Evolutionary conservation across 225 moss, liverwort and hornwort genomes (phyloP).

Genomic region (Bryoerythrophyllum caledonicum): DNA sequence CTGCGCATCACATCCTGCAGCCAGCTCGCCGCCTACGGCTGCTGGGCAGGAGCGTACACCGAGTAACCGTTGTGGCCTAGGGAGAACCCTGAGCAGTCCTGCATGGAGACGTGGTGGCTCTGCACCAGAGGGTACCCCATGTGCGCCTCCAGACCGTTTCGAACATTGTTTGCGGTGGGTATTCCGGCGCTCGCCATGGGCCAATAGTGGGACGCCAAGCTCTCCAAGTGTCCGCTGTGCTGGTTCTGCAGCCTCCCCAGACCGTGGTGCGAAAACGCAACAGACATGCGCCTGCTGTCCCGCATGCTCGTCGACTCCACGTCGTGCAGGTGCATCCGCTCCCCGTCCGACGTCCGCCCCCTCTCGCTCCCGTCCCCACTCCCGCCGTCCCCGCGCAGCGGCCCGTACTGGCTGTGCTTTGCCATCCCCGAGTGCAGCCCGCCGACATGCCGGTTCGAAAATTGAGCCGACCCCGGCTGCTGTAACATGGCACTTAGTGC

Average conservation of each 20-base stretch:
- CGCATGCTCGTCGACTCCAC: constrained; percentile 48
- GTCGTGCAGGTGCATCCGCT: constrained; percentile 57
- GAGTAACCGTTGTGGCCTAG: constrained; percentile 92
- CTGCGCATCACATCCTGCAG: constrained; percentile 14
- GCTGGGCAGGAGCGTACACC: constrained; percentile 87
- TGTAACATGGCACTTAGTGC: constrained; percentile 70
- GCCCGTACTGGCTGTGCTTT: constrained; percentile 83
- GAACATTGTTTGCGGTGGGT: constrained; percentile 58
- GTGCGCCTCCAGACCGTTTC: constrained; percentile 87
- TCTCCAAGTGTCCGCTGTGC: constrained; percentile 83
- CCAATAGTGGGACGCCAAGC: constrained; percentile 83
- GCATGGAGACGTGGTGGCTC: constrained; percentile 79
- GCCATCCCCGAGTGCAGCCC: constrained; percentile 57
- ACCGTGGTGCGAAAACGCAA: constrained; percentile 65
- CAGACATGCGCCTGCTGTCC: constrained; percentile 60
- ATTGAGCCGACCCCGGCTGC: constrained; percentile 60
- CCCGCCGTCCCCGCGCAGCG: constrained; percentile 47
- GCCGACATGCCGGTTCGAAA: constrained; percentile 55
- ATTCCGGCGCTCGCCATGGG: constrained; percentile 74
- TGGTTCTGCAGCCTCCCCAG: constrained; percentile 74
- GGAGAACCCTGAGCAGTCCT: constrained; percentile 81
- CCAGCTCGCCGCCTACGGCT: constrained; percentile 58
- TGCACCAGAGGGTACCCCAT: constrained; percentile 88
- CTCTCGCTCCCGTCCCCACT: constrained; percentile 74
- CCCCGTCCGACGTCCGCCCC: constrained; percentile 63